Evolutionary conservation across 306 rosid species (phyloP).

Genomic region (Prunus padus): DNA sequence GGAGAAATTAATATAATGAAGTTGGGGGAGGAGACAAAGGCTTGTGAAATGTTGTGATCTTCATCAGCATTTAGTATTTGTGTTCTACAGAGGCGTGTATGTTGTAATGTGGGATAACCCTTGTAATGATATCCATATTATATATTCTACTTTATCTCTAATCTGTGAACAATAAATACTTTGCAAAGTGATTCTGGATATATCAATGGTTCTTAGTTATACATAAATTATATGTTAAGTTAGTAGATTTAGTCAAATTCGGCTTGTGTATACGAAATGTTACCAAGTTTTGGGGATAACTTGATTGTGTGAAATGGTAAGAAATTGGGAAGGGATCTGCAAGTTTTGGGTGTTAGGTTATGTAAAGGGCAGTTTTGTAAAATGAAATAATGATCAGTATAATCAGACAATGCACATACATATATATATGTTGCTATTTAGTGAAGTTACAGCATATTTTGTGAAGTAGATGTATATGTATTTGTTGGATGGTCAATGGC

Average conservation of each 20-base stretch:
- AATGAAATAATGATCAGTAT: background rate
- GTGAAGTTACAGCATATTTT: constrained; percentile 32
- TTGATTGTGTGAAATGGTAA: too few species aligned
- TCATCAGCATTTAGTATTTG: too few species aligned
- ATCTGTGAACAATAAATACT: background rate
- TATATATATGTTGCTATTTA: constrained; percentile 23
- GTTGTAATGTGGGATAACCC: too few species aligned
- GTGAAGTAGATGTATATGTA: constrained; percentile 27
- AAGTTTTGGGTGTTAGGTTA: constrained; percentile 1
- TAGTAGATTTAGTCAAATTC: too few species aligned
- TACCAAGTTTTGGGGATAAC: too few species aligned
- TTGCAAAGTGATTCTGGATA: background rate
- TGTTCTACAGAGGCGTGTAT: too few species aligned
- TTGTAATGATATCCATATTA: background rate
- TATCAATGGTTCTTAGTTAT: background rate
- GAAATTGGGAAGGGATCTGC: background rate
- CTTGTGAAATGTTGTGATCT: too few species aligned
- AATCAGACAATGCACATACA: constrained; percentile 2
- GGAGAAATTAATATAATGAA: too few species aligned
- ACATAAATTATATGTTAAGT: too few species aligned
- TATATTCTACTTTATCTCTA: background rate
- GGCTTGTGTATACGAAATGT: too few species aligned
- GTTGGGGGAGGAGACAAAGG: too few species aligned
- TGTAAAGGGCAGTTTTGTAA: background rate
- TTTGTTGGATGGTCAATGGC: constrained; percentile 39